phyloP scores from a whole-genome alignment of 257 asterid species.

The Rhazya stricta region DNA sequence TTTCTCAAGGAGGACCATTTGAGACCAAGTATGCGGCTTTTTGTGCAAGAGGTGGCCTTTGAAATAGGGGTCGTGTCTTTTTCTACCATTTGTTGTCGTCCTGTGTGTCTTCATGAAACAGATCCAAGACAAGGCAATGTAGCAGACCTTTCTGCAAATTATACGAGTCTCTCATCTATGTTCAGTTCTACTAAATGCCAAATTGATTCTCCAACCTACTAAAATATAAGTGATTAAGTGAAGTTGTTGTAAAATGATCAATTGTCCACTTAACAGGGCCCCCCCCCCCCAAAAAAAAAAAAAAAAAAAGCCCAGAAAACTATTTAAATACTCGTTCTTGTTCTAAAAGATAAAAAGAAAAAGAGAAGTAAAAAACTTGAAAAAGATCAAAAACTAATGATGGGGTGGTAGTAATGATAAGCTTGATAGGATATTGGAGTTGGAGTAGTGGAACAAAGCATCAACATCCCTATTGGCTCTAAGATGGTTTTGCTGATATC shows the following conservation, averaged over 20 bases:
- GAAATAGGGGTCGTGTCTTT: background rate
- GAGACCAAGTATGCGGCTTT: background rate
- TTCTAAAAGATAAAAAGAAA: background rate
- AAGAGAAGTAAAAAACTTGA: background rate
- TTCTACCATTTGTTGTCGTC: too few species aligned
- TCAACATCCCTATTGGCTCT: background rate
- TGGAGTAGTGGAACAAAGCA: background rate
- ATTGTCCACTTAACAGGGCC: too few species aligned
- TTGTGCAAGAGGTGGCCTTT: background rate
- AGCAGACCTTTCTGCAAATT: background rate
- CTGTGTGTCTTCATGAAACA: background rate
- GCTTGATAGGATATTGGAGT: background rate
- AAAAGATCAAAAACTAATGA: background rate
- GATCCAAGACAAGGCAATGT: background rate
- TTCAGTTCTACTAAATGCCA: background rate
- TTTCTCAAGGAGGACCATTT: background rate
- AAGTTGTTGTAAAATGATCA: background rate
- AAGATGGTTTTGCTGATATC: constrained; percentile 1
- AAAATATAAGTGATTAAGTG: background rate
- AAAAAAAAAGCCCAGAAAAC: background rate
- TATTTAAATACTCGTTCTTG: background rate
- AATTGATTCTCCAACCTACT: background rate
- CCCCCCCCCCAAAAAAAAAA: too few species aligned
- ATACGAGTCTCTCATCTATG: background rate
- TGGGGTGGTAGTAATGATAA: background rate